Evolutionary conservation across 202 grass and related monocot species (phyloP), one percentile per base, ranked within the genome.

Genomic region (Tripidium arundinaceum): DNA sequence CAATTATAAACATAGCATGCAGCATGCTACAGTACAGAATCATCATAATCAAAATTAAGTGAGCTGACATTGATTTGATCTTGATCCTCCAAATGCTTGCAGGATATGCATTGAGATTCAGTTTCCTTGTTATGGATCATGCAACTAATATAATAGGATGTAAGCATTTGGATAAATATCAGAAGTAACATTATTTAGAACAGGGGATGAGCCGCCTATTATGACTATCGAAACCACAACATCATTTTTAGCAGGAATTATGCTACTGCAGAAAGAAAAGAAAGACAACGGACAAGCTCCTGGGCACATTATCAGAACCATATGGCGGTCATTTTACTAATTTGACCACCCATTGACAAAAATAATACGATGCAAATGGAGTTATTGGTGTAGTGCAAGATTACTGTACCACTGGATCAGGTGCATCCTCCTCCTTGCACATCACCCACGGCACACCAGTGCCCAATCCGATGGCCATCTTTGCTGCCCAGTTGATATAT

Each of bases 381-480:
- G 18, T 16, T 36, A 52, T n/a, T n/a, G n/a, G n/a, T n/a, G n/a
- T 71, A 42, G 19, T 25, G 26, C 4, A 74, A 81, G 60, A 71
- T 85, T 29, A 62, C 43, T 62, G 33, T 96, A 99, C 96, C 92
- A 99, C 83, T 86, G 92, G 96, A 88, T 99, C 96, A 14, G 96
- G 96, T 66, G 96, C 96, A 29, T 99, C 96, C 26, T 99, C 96
- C 78, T 99, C 88, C 79, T 99, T 99, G 90, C 96, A 99, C 96
- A 99, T 99, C 43, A 99, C 90, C 96, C 96, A 99, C 10, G 96
- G 96, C 15, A 99, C 96, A 78, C 96, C 96, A 4, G 96, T 99
- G 55, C 67, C 87, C 84, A 99, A 77, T 40, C 92, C 89, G 1
- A 96, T 69, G 0, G 96, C 96, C 96, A 99, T 99, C 81, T 91